Evolutionary conservation across 257 asterid genomes (phyloP).

Genomic region (Jasminum sambac): DNA sequence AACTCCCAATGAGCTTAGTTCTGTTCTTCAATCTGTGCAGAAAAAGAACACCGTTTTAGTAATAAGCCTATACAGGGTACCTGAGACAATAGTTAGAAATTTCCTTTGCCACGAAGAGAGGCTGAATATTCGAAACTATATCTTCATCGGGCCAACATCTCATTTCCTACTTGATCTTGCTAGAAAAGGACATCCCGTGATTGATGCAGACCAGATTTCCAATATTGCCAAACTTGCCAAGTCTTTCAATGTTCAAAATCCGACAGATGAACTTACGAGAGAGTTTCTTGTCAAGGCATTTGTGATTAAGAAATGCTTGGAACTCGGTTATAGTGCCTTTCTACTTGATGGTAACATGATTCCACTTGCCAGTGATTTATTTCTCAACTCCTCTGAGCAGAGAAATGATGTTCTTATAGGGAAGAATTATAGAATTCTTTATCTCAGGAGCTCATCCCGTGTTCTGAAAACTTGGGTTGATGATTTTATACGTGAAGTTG

Average conservation of each 20-base stretch:
- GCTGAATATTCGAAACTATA: constrained; percentile 60
- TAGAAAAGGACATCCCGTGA: constrained; percentile 76
- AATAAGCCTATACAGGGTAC: constrained; percentile 54
- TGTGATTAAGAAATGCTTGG: constrained; percentile 56
- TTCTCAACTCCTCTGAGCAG: constrained; percentile 46
- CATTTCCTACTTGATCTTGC: constrained; percentile 70
- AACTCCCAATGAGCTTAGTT: constrained; percentile 50
- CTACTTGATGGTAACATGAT: constrained; percentile 57
- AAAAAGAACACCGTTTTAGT: constrained; percentile 48
- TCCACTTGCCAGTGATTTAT: constrained; percentile 50
- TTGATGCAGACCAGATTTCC: constrained; percentile 51
- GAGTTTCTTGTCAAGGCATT: constrained; percentile 53
- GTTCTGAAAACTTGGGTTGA: constrained; percentile 49
- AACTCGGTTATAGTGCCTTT: constrained; percentile 62
- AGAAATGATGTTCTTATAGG: constrained; percentile 46
- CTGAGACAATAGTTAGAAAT: constrained; percentile 56
- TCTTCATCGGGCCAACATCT: constrained; percentile 62
- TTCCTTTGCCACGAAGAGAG: constrained; percentile 83
- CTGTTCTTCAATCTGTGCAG: constrained; percentile 55
- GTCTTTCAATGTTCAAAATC: constrained; percentile 46
- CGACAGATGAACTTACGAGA: constrained; percentile 43
- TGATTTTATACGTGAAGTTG: constrained; percentile 40
- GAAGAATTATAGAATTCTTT: constrained; percentile 46
- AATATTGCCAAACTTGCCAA: constrained; percentile 36
- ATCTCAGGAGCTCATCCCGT: constrained; percentile 55